Evolutionary conservation across 306 rosid species (phyloP).

Genomic region (Trichosanthes truncata): DNA sequence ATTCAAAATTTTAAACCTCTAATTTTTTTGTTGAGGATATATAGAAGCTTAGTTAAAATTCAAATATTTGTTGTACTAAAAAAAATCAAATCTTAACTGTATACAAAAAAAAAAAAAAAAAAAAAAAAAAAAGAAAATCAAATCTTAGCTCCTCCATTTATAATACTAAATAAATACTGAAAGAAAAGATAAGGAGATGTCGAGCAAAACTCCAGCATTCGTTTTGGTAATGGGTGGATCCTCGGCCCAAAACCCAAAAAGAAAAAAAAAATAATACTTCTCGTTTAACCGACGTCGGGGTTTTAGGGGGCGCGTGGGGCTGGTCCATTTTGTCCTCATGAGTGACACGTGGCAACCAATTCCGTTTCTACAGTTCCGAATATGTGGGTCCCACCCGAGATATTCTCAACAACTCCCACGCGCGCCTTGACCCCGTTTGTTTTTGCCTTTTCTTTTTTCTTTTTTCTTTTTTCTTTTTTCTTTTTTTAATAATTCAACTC

Average conservation of each 20-base stretch:
- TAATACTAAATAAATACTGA: neutral
- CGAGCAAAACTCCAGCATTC: constrained; percentile 32
- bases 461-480: neutral
- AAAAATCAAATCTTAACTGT: no score
- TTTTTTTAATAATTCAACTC: neutral
- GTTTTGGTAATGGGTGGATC: constrained; percentile 18
- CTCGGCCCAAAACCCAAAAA: neutral
- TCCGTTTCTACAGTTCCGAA: neutral
- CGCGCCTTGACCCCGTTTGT: neutral
- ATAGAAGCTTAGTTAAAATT: no score
- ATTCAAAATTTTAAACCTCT: no score
- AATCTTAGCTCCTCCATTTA: no score
- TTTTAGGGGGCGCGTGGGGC: neutral
- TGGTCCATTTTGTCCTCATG: neutral
- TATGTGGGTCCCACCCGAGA: neutral
- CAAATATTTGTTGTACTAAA: no score
- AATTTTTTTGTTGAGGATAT: no score
- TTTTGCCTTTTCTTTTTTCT: neutral
- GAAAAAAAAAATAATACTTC: neutral
- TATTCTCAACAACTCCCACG: constrained; percentile 12
- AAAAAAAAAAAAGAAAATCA: no score
- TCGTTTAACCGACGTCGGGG: neutral
- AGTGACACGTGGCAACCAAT: neutral
- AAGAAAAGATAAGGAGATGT: neutral
- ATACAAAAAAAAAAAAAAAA: no score